These are phyloP conservation scores for Basidioascus undulatus DNA, from an alignment of 768 basidiomycete species.

Conservation along the genomic window DNA sequence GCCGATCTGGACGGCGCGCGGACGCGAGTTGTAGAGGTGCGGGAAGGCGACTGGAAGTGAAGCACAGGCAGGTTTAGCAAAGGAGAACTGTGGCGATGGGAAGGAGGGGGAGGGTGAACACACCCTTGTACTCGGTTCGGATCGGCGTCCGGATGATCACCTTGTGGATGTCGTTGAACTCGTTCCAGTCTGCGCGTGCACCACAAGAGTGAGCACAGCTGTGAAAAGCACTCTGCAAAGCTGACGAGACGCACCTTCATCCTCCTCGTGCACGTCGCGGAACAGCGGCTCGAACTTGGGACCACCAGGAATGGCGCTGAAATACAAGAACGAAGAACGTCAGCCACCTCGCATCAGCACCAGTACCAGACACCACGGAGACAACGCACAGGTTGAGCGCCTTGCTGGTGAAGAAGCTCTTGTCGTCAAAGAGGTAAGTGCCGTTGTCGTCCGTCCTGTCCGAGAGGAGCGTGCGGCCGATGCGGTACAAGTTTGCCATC, in stretches of 20 bases:
- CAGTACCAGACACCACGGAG: too few species aligned
- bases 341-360: background rate
- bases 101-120: too few species aligned
- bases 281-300: constrained; percentile 93
- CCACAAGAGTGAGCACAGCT: background rate
- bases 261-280: constrained; percentile 87
- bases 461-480: constrained; percentile 77
- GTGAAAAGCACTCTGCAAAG: too few species aligned
- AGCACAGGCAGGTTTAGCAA: too few species aligned
- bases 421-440: constrained; percentile 88
- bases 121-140: constrained; percentile 93
- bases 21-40: constrained; percentile 92
- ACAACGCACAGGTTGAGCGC: constrained; percentile 85
- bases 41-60: constrained; percentile 99
- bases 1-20: constrained; percentile 75
- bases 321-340: background rate
- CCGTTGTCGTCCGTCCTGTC: constrained; percentile 80
- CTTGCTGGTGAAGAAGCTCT: constrained; percentile 93
- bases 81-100: too few species aligned
- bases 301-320: constrained; percentile 76
- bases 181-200: too few species aligned
- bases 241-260: constrained; percentile 28
- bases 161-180: constrained; percentile 99
- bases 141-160: constrained; percentile 98
- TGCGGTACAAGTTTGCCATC: constrained; percentile 89